Evolutionary conservation across 176 grass and related monocot genomes (phyloP).

Genomic region (Cenchrus purpureus): DNA sequence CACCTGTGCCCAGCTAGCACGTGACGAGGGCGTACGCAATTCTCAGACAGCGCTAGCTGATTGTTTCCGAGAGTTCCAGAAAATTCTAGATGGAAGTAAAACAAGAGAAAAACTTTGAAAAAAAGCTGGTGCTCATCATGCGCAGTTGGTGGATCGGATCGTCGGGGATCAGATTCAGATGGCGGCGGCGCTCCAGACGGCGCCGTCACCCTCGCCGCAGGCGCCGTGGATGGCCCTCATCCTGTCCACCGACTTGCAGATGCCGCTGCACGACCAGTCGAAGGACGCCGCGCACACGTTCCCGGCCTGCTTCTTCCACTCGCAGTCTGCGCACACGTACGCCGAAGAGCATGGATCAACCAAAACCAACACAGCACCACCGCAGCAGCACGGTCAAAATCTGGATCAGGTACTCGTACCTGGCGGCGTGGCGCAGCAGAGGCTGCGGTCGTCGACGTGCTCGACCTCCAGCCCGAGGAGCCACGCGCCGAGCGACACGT

Average conservation of each 20-base stretch:
- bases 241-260: conserved; percentile 63
- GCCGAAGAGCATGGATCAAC: background rate
- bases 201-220: conserved; percentile 55
- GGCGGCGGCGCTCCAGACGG: conserved; percentile 45
- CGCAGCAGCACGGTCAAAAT: too few species aligned
- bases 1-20: background rate
- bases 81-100: background rate
- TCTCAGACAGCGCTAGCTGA: background rate
- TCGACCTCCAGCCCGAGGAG: conserved; percentile 79
- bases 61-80: background rate
- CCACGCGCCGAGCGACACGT: conserved; percentile 85
- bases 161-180: conserved; percentile 26
- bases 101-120: background rate
- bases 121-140: background rate
- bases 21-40: background rate
- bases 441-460: conserved; percentile 78
- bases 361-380: background rate
- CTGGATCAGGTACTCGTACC: conserved; percentile 8
- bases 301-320: conserved; percentile 66
- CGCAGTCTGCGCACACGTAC: conserved; percentile 42
- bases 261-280: conserved; percentile 67
- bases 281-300: conserved; percentile 65
- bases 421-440: conserved; percentile 81
- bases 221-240: conserved; percentile 63
- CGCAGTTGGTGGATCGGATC: background rate